These are phyloP conservation scores for Candida stauntonica DNA, from an alignment of 805 yeast genomes.

Conservation along the genomic window DNA sequence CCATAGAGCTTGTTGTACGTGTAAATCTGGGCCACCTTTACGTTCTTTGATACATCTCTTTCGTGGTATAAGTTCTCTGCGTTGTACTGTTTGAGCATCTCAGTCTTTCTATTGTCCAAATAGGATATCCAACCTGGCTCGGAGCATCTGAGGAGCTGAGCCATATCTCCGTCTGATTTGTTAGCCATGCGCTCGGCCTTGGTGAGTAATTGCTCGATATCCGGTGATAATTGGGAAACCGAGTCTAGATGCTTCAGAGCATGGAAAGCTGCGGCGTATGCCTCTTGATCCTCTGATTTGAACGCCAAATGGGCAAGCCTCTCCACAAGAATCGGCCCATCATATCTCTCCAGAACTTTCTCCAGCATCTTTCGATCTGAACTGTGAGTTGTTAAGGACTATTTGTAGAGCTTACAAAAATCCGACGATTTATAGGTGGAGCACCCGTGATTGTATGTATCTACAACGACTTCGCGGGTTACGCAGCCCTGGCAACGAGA, in stretches of 20 bases:
- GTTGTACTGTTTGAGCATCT: slow-evolving; percentile 10
- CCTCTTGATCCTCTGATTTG: slow-evolving; percentile 1
- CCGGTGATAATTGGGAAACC: slow-evolving; percentile 18
- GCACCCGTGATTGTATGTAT: background rate
- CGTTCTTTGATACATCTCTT: slow-evolving; percentile 15
- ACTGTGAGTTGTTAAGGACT: too few species aligned
- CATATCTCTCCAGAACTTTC: slow-evolving; percentile 7
- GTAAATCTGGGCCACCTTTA: slow-evolving; percentile 18
- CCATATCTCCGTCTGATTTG: slow-evolving; percentile 2
- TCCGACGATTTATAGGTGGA: background rate
- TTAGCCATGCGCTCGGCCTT: slow-evolving; percentile 3
- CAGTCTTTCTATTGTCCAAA: slow-evolving; percentile 3
- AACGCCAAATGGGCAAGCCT: slow-evolving; percentile 16
- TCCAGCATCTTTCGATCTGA: background rate
- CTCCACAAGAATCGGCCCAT: slow-evolving; percentile 22
- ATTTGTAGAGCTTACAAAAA: too few species aligned
- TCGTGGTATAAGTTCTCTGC: slow-evolving; percentile 25
- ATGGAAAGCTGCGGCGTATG: slow-evolving; percentile 14
- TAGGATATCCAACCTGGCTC: slow-evolving; percentile 2
- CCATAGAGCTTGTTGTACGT: slow-evolving; percentile 16
- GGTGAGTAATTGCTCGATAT: slow-evolving; percentile 13
- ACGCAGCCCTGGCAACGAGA: slow-evolving; percentile 1
- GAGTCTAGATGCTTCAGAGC: slow-evolving; percentile 19
- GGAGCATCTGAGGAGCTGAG: background rate
- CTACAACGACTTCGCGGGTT: background rate